Base-by-base conservation (phyloP, 2,329 filamentous ascomycete genomes). In the Dichotomopilus funicola region DNA sequence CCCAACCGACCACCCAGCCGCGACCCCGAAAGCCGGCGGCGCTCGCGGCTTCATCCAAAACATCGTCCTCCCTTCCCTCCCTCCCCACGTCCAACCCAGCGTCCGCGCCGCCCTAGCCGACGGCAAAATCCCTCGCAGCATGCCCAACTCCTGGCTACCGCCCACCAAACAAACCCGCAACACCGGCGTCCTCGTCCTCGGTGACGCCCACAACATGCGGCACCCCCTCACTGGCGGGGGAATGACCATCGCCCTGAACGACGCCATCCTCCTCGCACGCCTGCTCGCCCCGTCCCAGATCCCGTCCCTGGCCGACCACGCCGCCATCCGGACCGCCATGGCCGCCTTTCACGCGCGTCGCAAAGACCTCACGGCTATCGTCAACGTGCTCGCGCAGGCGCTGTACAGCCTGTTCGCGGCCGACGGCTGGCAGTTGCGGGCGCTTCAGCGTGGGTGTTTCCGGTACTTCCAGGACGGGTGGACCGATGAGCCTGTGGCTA, bases 191-290 rank as follows among this genome's bases (percentile, higher is more conserved):
- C 78, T 96, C 49, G 76, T 99, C 38, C 79, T 97, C 7, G 94
- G 94, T 57, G 94, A 99, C 69, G 92, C 94, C 11, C 86, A 95
- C 79, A 99, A 99, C 76, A 99, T 99, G 94, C 88, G 94, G n/a
- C 94, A 99, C 73, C 94, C 94, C 1, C 79, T 99, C 10, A 99
- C 94, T 0, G 94, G 94, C 52, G 94, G 94, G 62, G 94, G 94
- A 64, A 99, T 99, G 94, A 97, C 92, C 0, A 94, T 97, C 1
- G 94, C 90, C 1, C 88, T 99, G 71, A 95, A 92, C 73, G 94
- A 99, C 67, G 91, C 89, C 1, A 80, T 94, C 9, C 72, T 95
- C 1, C 79, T 99, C 33, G 77, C 87, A 0, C 79, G 86, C 7
- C 76, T 96, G 27, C 81, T 99, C 1, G 77, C 82, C 40, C 91